Base-by-base conservation (phyloP, 805 yeast genomes). In the Candida qinlingensis region DNA sequence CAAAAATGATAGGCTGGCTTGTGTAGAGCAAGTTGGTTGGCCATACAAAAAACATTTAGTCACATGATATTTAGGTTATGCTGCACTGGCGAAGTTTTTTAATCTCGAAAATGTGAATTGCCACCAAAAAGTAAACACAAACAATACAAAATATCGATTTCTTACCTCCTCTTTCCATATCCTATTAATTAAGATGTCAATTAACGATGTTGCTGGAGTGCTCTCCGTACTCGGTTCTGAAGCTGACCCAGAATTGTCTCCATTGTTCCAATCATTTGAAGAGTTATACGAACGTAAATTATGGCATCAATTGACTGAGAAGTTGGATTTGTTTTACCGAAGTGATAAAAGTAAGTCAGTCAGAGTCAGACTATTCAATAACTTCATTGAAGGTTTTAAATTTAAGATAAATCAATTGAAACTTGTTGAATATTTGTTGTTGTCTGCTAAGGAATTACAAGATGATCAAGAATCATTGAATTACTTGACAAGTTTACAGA, bases 221-320 rank as follows among this genome's bases (percentile, higher is more conserved):
- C 49, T 61, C 8, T 25, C 61, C 27, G 75, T 81, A 4, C 72
- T 89, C 45, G 79, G 96, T 46, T 74, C 75, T 58, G 85, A 83
- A 60, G 73, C 82, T 5, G 87, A 85, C 50, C 70, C 78, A 4
- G 88, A 83, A 37, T 71, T 90, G 45, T 72, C 80, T 8, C 77
- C 81, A 30, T 65, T 74, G 7, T 76, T 85, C 58, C 83, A 79
- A 61, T 77, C 79, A 46, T 77, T 92, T 63, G 97, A 91, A 62
- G 96, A 89, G 59, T 73, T 74, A 49, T 86, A 88, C 69, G 96
- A 90, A 62, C 75, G 96, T 57, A 90, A 89, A 66, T 76, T 92
- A 64, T 94, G 97, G 97, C 95, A 85, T 70, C 98, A 94, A 72
- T 76, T 94, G 63, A 87, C 97, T 3, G 78, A 79, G 52, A 68